phyloP scores from a whole-genome alignment of 805 yeast species.

The Candida peoriensis region DNA sequence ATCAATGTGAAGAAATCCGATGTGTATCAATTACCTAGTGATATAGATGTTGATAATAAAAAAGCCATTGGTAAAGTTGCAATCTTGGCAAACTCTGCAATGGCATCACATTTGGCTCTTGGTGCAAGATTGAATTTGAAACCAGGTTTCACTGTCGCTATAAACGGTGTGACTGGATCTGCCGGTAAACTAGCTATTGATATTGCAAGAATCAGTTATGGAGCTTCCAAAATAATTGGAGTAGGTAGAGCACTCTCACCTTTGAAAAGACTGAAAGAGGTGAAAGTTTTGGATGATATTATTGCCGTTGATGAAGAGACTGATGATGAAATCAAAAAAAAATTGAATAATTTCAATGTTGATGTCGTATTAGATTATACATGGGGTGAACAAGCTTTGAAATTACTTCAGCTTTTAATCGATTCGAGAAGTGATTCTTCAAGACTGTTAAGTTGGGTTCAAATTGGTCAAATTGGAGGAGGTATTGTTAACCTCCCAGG shows the following conservation, averaged over 20 bases:
- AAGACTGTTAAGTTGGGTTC: constrained; percentile 4
- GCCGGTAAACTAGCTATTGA: constrained; percentile 8
- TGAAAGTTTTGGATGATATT: constrained; percentile 1
- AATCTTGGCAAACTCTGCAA: constrained; percentile 7
- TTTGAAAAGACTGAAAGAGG: background rate
- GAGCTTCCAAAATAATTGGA: constrained; percentile 7
- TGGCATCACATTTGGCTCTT: constrained; percentile 9
- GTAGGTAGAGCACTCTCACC: constrained; percentile 5
- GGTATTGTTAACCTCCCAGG: constrained; percentile 3
- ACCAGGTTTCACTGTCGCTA: background rate
- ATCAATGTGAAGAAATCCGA: constrained; percentile 4
- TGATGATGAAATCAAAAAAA: background rate
- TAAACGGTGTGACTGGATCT: constrained; percentile 10
- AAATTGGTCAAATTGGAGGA: constrained; percentile 13
- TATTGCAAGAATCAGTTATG: constrained; percentile 2
- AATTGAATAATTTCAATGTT: constrained; percentile 1
- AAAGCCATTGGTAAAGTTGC: constrained; percentile 5
- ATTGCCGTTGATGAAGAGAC: background rate
- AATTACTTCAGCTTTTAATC: background rate
- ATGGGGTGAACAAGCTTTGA: constrained; percentile 7
- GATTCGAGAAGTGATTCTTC: constrained; percentile 4
- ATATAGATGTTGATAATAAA: background rate
- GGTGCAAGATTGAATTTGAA: constrained; percentile 3
- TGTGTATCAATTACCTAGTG: background rate
- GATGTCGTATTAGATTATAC: constrained; percentile 10